Evolutionary conservation across 306 rosid species (phyloP).

Genomic region (Corylus avellana): DNA sequence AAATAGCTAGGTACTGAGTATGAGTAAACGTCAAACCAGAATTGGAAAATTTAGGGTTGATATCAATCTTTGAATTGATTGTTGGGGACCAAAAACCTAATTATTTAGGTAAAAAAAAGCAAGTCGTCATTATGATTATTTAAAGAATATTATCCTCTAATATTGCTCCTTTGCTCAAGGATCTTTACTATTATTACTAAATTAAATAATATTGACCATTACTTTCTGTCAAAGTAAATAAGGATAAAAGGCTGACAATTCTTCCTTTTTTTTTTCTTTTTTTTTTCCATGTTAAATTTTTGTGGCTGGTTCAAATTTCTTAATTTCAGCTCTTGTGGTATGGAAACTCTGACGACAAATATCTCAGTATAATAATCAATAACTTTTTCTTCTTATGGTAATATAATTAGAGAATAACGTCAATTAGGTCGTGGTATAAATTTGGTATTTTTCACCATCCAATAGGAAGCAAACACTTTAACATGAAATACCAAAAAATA

Average conservation of each 20-base stretch:
- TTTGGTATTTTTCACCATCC: too few species aligned
- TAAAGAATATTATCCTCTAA: constrained; percentile 27
- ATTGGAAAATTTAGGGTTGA: neutral
- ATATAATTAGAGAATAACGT: too few species aligned
- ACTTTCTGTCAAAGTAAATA: constrained; percentile 10
- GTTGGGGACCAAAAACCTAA: constrained; percentile 7
- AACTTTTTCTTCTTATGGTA: too few species aligned
- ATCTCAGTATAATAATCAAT: too few species aligned
- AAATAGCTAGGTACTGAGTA: neutral
- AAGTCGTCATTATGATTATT: neutral
- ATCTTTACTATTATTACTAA: neutral
- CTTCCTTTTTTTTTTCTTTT: too few species aligned
- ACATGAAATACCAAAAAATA: too few species aligned
- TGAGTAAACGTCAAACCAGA: neutral
- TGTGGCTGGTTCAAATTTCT: too few species aligned
- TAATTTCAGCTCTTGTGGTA: too few species aligned
- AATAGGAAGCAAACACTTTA: too few species aligned
- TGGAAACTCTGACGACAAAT: too few species aligned
- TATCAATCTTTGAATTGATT: neutral
- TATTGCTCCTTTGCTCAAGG: constrained; percentile 5
- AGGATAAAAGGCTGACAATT: neutral
- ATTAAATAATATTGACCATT: constrained; percentile 32
- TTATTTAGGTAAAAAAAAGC: constrained; percentile 4
- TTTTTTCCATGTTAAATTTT: too few species aligned
- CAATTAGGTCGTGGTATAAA: too few species aligned